A percentile compares a stretch with the other conserved stretches of the same genome.
Conservation (phyloP, 2,329 filamentous ascomycete genomes). For the Diplodia corticola region DNA sequence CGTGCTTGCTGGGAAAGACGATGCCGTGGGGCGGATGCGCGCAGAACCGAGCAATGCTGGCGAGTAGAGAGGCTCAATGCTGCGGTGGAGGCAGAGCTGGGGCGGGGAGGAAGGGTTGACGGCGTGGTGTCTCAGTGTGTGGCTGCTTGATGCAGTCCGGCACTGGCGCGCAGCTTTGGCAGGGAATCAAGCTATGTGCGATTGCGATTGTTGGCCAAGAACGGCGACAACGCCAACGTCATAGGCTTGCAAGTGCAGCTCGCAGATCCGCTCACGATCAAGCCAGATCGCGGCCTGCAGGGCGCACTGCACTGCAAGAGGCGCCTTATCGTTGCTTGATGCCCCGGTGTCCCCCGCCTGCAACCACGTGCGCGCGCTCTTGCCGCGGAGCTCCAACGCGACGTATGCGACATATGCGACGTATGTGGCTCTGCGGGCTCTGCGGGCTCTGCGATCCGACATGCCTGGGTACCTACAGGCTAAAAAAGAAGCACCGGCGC, state of each 20-base stretch:
- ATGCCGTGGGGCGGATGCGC: not conserved
- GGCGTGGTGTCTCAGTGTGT: not conserved
- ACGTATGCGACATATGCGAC: too few relatives aligned
- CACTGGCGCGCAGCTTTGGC: constrained; percentile 1
- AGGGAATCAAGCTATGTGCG: constrained; percentile 23
- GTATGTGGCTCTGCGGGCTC: not conserved
- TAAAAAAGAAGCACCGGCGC: not conserved
- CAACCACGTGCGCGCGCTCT: not conserved
- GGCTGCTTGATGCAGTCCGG: constrained; percentile 4
- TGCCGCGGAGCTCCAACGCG: not conserved
- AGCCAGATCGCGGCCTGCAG: constrained; percentile 13
- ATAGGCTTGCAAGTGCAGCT: constrained; percentile 8
- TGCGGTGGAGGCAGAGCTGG: not conserved
- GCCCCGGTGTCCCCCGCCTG: not conserved
- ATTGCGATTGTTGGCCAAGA: constrained; percentile 13
- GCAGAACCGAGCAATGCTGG: not conserved
- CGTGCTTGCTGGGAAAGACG: constrained; percentile 3
- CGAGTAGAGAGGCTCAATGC: not conserved
- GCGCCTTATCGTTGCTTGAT: not conserved
- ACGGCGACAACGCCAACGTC: constrained; percentile 1
- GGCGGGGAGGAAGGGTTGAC: not conserved
- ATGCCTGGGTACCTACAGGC: too few relatives aligned
- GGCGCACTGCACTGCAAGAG: not conserved
- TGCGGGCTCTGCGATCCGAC: too few relatives aligned
- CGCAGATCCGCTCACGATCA: constrained; percentile 3